Evolutionary conservation across 345 rosid species (phyloP), one percentile per base, ranked within the genome.

Genomic region (Aquilaria sinensis): DNA sequence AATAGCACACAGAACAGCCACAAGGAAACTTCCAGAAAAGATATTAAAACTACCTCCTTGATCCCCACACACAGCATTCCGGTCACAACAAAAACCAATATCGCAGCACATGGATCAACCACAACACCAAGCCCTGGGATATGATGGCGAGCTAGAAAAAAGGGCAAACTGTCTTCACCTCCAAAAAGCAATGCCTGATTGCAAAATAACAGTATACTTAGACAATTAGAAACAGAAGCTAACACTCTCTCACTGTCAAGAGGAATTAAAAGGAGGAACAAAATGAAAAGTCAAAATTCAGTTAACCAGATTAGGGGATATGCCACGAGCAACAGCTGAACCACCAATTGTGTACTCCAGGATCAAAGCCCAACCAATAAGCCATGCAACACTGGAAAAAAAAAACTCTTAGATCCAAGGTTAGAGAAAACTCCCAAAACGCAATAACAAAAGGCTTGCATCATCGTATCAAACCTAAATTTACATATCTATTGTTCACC

Each of bases 321-420:
- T 80, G 77, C 92, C 92, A 46, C 92, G 89, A 45, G 97, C 97
- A 75, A 87, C 86, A 10, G 97, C 93, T 6, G 97, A 76, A 31
- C 97, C 96, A 60, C 97, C 92, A 68, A 90, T 85, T 6, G 97
- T 84, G 70, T 90, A 90, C 70, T 90, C 97, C 53, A 90, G 80
- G 61, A 90, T 80, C 51, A 90, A 74, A 15, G 90, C 92, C 97
- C 97, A 90, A 55, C 96, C 97, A 57, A 88, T 72, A 72, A 90
- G 58, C 97, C 97, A 90, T 3, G 97, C 97, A 55, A 86, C 82
- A 52, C 97, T 88, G 76, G 31, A 37, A 37, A 2, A 54, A 37
- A 9, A 37, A 37, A 37, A 37, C 3, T 37, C 43, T 37, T 37
- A 13, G 50, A 16, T 37, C 43, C 43, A 37, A 5, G 52, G 41